Base-by-base conservation (phyloP, 1,284 basidiomycete species). In the Sanghuangporus weigelae region DNA sequence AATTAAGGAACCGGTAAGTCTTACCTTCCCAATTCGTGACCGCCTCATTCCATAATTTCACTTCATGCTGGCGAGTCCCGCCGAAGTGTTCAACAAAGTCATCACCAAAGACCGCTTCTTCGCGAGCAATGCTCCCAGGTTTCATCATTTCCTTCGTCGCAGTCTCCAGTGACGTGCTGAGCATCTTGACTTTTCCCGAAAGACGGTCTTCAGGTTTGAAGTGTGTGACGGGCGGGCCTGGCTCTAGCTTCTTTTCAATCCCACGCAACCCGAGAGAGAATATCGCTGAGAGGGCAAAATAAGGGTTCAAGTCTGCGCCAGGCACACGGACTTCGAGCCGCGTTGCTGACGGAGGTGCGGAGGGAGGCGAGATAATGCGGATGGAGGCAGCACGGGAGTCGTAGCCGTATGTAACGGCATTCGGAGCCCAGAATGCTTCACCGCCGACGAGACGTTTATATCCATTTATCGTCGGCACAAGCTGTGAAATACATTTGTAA, bases 361-460 rank as follows among this genome's bases (percentile, higher is more conserved):
- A 89, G 0, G 96, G 96, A 2, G 96, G 94, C 0, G 90, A 89
- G 70, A 98, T 87, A 68, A 98, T 90, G 48, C 96, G 88, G 62
- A 98, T 85, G 10, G 93, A 95, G 1, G 94, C 95, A 0, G 90
- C 87, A 38, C 96, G 90, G 23, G 93, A 95, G 76, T 98, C 96
- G 74, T 96, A 98, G 2, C 95, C 96, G 73, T 95, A 98, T 2
- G 93, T 95, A 35, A 93, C 83, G 7, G 93, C 88, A 72, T 95
- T 96, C 2, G 95, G 95, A 1, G 95, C 95, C 93, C 94, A 97
- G 79, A 92, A 96, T 1, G 91, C 88, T 73, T 95, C 93, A 19
- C 95, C 95, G n/a, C 92, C 95, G 16, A 94, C 88, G 12, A 99
- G 84, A 21, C 96, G 92, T 74, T 98, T 99, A 79, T 98, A 99